Evolutionary conservation across 1,284 basidiomycete genomes (phyloP).

Genomic region (Cerioporus squamosus): DNA sequence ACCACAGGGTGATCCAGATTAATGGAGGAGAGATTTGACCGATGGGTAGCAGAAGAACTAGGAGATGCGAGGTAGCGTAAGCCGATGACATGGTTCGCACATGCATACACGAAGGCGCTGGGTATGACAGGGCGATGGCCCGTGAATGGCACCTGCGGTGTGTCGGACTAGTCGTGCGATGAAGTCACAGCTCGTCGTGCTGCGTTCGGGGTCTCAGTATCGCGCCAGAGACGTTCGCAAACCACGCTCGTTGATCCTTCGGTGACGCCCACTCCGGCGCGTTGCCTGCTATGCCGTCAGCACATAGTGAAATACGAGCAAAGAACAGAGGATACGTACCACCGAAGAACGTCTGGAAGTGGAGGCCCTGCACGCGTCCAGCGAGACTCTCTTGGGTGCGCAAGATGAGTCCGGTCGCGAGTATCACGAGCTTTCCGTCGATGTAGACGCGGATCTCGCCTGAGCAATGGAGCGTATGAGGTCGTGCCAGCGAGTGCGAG

Average conservation of each 20-base stretch:
- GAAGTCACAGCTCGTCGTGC: constrained; percentile 15
- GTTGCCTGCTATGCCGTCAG: constrained; percentile 44
- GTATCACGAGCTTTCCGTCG: constrained; percentile 55
- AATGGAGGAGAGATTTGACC: too few relatives aligned
- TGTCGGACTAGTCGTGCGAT: background rate
- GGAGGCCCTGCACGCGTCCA: constrained; percentile 57
- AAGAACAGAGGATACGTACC: constrained; percentile 42
- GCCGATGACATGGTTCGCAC: background rate
- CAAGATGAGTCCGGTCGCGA: constrained; percentile 45
- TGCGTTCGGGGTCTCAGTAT: constrained; percentile 23
- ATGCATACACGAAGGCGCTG: too few relatives aligned
- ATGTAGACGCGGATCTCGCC: constrained; percentile 63
- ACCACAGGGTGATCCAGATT: too few relatives aligned
- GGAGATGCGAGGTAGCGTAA: too few relatives aligned
- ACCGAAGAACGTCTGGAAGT: constrained; percentile 79
- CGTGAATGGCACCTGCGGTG: background rate
- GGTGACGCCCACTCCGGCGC: constrained; percentile 65
- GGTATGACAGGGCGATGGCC: background rate
- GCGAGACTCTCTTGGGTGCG: constrained; percentile 42
- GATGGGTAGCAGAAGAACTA: too few relatives aligned
- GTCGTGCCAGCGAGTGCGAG: background rate
- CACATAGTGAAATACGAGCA: background rate
- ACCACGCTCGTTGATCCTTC: constrained; percentile 67
- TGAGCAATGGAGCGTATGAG: constrained; percentile 25
- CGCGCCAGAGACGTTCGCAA: constrained; percentile 60